Base-by-base conservation (phyloP, 2,329 filamentous ascomycete species). In the Emergomyces pasteurianus region DNA sequence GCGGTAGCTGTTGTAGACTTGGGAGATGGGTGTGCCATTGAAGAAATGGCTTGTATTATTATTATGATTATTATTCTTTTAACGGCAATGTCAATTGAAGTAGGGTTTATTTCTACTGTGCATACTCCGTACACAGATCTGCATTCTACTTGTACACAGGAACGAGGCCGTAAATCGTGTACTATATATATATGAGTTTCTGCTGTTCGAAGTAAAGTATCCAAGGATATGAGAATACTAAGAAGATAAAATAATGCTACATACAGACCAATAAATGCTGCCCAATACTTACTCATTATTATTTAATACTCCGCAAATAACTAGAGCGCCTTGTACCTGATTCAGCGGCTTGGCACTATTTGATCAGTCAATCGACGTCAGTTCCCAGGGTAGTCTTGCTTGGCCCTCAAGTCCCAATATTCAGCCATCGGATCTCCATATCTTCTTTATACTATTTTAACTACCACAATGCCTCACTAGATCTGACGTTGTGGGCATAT, bases 1-100 rank as follows among this genome's bases (percentile, higher is more conserved):
- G 49, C 59, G 64, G 58, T 66, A 57, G 49, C 16, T 47, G 10
- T 26, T 47, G 18, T n/a, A 21, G 38, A 23, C 2, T 2, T 12
- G 14, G 40, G 54, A 38, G 36, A 28, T 1, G 36, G 16, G 21
- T 10, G 26, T 3, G 43, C 21, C 21, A 2, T 26, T 57, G 53
- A 42, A n/a, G n/a, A n/a, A 16, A 23, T 55, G 26, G 10, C 34
- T 55, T 55, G 36, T 40, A 38, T 55, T 31, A 55, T 40, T 34
- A 21, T 38, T 38, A 34, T n/a, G 7, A 23, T n/a, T 55, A 40
- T 4, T 14, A 36, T 40, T 18, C 7, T 38, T 55, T 14, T 52
- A 52, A 38, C 31, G 9, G 6, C 43, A 47, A 23, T 23, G 2
- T 38, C 9, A 38, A n/a, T n/a, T n/a, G n/a, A n/a, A n/a, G n/a